Percentiles rank a stretch among this genome's conserved stretches.
These are phyloP conservation scores for Aspergillus fructus DNA, from an alignment of 2,329 filamentous ascomycete species.

Conservation along the genomic window DNA sequence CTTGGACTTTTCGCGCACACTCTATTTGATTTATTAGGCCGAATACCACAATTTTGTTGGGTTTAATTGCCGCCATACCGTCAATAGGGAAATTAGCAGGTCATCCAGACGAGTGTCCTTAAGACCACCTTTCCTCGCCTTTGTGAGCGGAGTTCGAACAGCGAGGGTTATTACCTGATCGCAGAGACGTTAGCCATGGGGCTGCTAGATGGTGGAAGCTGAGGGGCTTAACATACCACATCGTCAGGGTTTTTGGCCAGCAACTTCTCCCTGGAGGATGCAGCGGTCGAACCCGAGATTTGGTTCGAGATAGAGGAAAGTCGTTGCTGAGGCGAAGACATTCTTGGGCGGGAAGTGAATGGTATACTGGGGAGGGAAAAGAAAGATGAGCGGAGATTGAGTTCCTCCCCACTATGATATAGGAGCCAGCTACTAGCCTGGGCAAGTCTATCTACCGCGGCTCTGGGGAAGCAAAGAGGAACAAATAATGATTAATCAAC, in stretches of 20 bases:
- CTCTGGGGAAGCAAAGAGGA: constrained; percentile 4
- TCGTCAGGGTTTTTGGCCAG: constrained; percentile 40
- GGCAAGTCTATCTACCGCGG: constrained; percentile 15
- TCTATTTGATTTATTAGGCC: constrained; percentile 36
- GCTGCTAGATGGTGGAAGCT: neutral
- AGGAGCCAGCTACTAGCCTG: constrained; percentile 3
- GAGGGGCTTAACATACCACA: constrained; percentile 32
- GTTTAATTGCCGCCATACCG: constrained; percentile 24
- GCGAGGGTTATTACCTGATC: constrained; percentile 41
- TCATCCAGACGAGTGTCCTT: constrained; percentile 40
- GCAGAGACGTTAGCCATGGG: neutral
- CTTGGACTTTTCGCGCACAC: constrained; percentile 75
- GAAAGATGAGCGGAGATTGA: neutral
- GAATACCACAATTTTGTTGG: neutral
- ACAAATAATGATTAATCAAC: neutral
- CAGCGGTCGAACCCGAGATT: constrained; percentile 30
- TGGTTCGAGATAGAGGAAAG: constrained; percentile 44
- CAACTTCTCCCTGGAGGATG: constrained; percentile 31
- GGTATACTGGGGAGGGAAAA: neutral
- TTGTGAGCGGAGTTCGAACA: constrained; percentile 41
- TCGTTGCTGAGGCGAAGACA: constrained; percentile 42
- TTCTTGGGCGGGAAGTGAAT: constrained; percentile 12
- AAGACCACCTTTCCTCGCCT: constrained; percentile 41
- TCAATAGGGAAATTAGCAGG: constrained; percentile 38
- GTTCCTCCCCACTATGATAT: constrained; percentile 8